Evolutionary conservation across 192 early-diverging fungal species (phyloP).

Genomic region (Backusella morwellensis): DNA sequence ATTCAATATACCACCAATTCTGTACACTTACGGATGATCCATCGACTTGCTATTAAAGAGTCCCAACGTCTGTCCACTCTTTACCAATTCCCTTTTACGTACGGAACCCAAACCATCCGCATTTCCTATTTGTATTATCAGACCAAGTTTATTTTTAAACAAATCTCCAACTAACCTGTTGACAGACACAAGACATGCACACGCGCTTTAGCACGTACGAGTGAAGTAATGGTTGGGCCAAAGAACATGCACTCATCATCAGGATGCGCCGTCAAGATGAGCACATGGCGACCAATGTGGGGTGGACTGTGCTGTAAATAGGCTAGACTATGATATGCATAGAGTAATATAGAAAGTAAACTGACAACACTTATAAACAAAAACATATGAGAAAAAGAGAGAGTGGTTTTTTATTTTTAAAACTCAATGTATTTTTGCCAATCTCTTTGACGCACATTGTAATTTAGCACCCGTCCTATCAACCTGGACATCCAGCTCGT

Average conservation of each 20-base stretch:
- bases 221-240: slow-evolving; percentile 66
- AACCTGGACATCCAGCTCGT: slow-evolving; percentile 76
- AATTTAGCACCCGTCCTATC: slow-evolving; percentile 73
- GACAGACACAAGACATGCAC: slow-evolving; percentile 84
- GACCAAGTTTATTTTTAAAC: too few species aligned
- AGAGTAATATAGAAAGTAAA: background rate
- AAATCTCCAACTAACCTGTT: slow-evolving; percentile 47
- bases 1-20: background rate
- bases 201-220: slow-evolving; percentile 36
- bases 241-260: slow-evolving; percentile 99
- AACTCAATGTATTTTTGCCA: slow-evolving; percentile 61
- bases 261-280: slow-evolving; percentile 86
- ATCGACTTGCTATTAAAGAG: slow-evolving; percentile 43
- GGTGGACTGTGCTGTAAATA: background rate
- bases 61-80: slow-evolving; percentile 59
- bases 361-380: background rate
- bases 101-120: slow-evolving; percentile 60
- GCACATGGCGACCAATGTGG: slow-evolving; percentile 23
- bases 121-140: slow-evolving; percentile 52
- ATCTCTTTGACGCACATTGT: slow-evolving; percentile 71
- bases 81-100: slow-evolving; percentile 61
- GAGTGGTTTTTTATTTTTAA: background rate
- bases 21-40: slow-evolving; percentile 57
- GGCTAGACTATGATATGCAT: background rate
- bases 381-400: background rate